Conservation (phyloP, 768 basidiomycete species). For the Boletus edulis region DNA sequence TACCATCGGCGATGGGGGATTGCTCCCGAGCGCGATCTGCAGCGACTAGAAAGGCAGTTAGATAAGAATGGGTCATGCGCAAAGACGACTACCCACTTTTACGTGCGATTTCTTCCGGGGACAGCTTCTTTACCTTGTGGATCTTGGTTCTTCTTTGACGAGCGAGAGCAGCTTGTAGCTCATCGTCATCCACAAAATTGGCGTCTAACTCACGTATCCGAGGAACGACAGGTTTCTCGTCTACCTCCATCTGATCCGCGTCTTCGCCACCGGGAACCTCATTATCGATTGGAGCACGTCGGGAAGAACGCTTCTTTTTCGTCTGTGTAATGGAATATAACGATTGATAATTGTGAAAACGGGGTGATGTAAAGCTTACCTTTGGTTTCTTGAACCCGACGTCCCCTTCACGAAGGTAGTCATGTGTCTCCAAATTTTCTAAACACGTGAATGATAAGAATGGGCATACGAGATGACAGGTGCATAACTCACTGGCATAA, state of each 20-base stretch:
- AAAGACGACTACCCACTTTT: conserved; percentile 50
- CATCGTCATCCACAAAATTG: conserved; percentile 98
- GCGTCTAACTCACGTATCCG: conserved; percentile 71
- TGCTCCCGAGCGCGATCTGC: conserved; percentile 58
- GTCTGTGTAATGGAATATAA: conserved; percentile 45
- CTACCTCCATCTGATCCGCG: conserved; percentile 68
- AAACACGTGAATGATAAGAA: conserved; percentile 18
- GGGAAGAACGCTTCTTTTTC: conserved; percentile 86
- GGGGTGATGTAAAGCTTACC: conserved; percentile 37
- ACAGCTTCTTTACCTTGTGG: conserved; percentile 69
- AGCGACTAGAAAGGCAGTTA: conserved; percentile 48
- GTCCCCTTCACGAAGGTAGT: conserved; percentile 91
- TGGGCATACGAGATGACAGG: neutral
- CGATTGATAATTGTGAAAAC: neutral
- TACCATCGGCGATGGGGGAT: conserved; percentile 35
- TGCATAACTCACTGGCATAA: conserved; percentile 71
- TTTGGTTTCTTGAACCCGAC: conserved; percentile 94
- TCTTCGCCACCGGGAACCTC: conserved; percentile 27
- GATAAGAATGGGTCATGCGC: neutral
- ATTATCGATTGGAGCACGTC: conserved; percentile 50
- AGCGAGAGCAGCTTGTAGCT: conserved; percentile 90
- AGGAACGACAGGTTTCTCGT: conserved; percentile 66
- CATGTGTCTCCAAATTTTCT: conserved; percentile 86
- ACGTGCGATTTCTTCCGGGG: conserved; percentile 79
- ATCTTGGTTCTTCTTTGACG: conserved; percentile 81